Percentiles rank a stretch among this genome's conserved stretches.
These are phyloP conservation scores for Cucurbita pepo DNA, from an alignment of 306 rosid genomes.

Conservation along the genomic window DNA sequence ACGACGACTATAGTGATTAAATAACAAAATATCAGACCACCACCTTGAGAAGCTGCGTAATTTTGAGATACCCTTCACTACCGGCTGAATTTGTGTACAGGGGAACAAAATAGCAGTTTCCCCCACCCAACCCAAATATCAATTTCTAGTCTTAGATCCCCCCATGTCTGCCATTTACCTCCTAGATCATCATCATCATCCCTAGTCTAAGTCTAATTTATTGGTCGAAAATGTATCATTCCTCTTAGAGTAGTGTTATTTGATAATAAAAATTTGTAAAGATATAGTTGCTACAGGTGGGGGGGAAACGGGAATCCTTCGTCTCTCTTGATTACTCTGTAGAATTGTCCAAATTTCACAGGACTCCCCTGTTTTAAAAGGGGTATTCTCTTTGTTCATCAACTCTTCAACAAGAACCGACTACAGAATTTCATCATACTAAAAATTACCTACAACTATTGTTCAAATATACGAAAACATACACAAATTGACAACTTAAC, in stretches of 20 bases:
- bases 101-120: constrained; percentile 3
- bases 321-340: not conserved
- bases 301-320: not conserved
- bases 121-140: not conserved
- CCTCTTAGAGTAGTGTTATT: not conserved
- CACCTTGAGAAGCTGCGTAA: not conserved
- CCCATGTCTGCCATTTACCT: not conserved
- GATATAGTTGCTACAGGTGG: not conserved
- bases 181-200: not conserved
- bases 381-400: not conserved
- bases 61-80: not conserved
- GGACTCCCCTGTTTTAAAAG: not conserved
- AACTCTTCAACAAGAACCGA: not conserved
- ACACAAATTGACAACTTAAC: not conserved
- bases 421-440: not conserved
- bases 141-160: not conserved
- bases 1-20: constrained; percentile 77
- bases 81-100: constrained; percentile 5
- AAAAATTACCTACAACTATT: not conserved
- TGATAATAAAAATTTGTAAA: constrained; percentile 5
- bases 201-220: not conserved
- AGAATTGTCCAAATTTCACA: not conserved
- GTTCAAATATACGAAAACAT: not conserved
- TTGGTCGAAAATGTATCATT: not conserved
- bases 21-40: not conserved